Evolutionary conservation across 441 rosid genomes (phyloP).

Genomic region (Cnidoscolus chayamansa): DNA sequence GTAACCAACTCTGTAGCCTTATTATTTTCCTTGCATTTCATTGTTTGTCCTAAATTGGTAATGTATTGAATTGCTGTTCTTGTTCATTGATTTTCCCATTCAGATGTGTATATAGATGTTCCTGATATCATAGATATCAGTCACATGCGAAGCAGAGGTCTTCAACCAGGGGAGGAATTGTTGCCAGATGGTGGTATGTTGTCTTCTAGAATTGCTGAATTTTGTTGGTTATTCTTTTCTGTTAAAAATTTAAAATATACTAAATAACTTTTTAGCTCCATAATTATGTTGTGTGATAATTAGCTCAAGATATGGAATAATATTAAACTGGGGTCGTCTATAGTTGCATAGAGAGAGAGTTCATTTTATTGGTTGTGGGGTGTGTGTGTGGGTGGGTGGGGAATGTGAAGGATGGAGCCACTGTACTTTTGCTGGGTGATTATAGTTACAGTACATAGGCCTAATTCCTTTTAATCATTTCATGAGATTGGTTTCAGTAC

Average conservation of each 20-base stretch:
- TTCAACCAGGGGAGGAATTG: constrained; percentile 91
- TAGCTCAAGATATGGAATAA: too few relatives aligned
- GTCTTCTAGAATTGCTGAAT: constrained; percentile 12
- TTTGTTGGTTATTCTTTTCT: constrained; percentile 12
- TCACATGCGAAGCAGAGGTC: constrained; percentile 92
- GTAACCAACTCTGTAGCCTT: constrained; percentile 36
- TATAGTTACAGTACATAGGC: not conserved
- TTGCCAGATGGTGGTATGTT: constrained; percentile 69
- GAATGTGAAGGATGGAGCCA: too few relatives aligned
- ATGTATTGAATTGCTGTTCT: constrained; percentile 14
- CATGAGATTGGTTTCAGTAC: too few relatives aligned
- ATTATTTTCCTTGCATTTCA: constrained; percentile 11
- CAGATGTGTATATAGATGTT: constrained; percentile 95
- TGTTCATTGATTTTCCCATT: constrained; percentile 22
- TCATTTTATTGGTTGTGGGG: too few relatives aligned
- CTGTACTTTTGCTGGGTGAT: not conserved
- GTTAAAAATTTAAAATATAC: not conserved
- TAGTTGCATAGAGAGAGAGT: too few relatives aligned
- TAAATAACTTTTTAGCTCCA: too few relatives aligned
- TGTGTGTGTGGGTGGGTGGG: too few relatives aligned
- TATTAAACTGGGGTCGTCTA: too few relatives aligned
- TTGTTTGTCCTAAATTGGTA: constrained; percentile 11
- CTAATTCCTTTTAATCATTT: not conserved
- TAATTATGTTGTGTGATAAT: too few relatives aligned
- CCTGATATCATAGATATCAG: constrained; percentile 90